Evolutionary conservation across 2,329 filamentous ascomycete species (phyloP).

Genomic region (Calonectria honghensis): DNA sequence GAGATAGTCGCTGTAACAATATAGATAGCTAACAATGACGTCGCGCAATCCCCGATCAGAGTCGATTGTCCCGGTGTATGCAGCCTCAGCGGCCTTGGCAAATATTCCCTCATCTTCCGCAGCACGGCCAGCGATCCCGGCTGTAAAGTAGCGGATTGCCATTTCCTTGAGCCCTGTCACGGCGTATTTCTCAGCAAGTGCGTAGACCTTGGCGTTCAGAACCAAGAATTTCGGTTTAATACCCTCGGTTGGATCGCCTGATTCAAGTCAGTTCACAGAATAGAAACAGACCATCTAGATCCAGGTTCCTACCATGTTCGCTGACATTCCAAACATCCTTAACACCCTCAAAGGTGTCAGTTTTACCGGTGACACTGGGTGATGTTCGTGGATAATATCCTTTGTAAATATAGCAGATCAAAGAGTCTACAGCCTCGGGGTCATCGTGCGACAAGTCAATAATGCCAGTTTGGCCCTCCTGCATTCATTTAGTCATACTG

Average conservation of each 20-base stretch:
- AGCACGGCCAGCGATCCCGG: neutral
- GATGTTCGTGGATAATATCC: neutral
- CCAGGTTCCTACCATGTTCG: no score
- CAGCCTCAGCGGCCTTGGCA: neutral
- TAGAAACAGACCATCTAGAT: no score
- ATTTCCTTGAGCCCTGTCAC: neutral
- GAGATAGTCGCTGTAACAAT: no score
- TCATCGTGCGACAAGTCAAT: neutral
- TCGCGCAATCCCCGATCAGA: no score
- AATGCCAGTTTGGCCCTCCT: neutral
- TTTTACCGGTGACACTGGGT: neutral
- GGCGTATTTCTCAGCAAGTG: neutral
- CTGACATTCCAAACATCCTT: no score
- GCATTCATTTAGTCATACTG: no score
- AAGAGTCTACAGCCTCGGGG: neutral
- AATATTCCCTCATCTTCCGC: no score
- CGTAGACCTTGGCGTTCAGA: neutral
- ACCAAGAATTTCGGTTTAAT: neutral
- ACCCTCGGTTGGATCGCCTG: no score
- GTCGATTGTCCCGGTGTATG: neutral
- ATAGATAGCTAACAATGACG: no score
- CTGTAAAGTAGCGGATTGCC: neutral
- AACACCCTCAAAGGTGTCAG: no score
- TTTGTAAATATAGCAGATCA: neutral
- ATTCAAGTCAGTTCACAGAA: no score